Base-by-base conservation (phyloP, 139 green algal species). In the Nannochloris sp. region DNA sequence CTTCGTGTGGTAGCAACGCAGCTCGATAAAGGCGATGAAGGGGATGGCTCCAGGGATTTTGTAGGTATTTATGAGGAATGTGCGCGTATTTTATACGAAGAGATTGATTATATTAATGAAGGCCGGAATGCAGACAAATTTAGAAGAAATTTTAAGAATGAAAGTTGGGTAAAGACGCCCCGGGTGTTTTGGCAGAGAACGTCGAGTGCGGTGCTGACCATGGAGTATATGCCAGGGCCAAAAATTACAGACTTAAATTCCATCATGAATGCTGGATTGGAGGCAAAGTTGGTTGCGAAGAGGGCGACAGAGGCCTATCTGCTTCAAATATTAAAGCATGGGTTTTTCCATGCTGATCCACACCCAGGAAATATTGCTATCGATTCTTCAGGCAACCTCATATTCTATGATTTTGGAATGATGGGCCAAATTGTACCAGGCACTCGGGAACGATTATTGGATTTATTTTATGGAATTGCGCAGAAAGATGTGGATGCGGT, bases 201-300 rank as follows among this genome's bases (percentile, higher is more conserved):
- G 56, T 82, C 73, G 2, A 28, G 81, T 25, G 62, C 85, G 50
- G 78, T 95, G 20, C 74, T 97, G 64, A 88, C 87, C 46, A 87
- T 98, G 82, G 90, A 98, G 82, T 99, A 97, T 75, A 49, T 70
- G 4, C 93, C 92, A 3, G 83, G 89, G 56, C 78, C 83, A 29
- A 99, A 98, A 81, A 84, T 92, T 69, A 89, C 70, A 1, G 75
- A 85, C 61, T 65, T 66, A n/a, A 40, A 57, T 2, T 14, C 13
- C 14, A 68, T 93, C 44, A 2, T 56, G 6, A 69, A 73, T 2
- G 66, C 62, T 11, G 82, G 82, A 2, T 23, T 90, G 17, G 64
- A 87, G 33, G 57, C 71, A 11, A 62, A 26, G 5, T 1, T 17
- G 10, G 23, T 85, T 6, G 79, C 79, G 1, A 56, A 57, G 40